Conservation (phyloP, 2,329 filamentous ascomycete species). For the Stachybotrys chlorohalonatus region DNA sequence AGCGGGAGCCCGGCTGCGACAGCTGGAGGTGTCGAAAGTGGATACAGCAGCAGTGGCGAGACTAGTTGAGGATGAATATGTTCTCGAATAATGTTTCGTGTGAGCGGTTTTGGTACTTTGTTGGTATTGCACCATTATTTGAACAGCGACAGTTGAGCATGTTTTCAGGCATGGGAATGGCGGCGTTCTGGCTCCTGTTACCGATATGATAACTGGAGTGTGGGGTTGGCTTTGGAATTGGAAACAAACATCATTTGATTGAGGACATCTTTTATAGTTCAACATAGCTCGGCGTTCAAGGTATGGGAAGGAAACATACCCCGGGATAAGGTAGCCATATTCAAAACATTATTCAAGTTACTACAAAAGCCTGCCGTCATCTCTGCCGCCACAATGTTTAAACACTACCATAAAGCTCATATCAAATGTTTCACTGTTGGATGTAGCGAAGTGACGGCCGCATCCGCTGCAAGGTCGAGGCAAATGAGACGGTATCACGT, state of each 20-base stretch:
- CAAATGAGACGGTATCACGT: not conserved
- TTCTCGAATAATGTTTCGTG: not conserved
- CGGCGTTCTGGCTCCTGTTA: not conserved
- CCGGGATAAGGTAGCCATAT: not conserved
- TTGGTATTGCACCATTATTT: not conserved
- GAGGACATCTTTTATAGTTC: not conserved
- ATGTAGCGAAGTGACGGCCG: too few species aligned
- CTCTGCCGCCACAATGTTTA: too few species aligned
- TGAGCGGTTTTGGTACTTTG: not conserved
- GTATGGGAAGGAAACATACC: conserved; percentile 1
- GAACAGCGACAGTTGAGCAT: not conserved
- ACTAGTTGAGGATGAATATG: conserved; percentile 7
- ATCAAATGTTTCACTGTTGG: too few species aligned
- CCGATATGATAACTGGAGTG: not conserved
- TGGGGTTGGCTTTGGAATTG: not conserved
- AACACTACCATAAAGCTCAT: too few species aligned
- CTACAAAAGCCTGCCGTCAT: too few species aligned
- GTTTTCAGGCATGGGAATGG: not conserved
- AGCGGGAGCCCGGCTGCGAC: conserved; percentile 30
- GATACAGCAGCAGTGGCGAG: conserved; percentile 25
- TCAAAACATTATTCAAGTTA: not conserved
- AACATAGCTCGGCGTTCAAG: conserved; percentile 13
- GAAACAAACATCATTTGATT: not conserved
- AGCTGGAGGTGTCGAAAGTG: conserved; percentile 28
- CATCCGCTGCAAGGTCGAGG: too few species aligned